Percentiles rank a stretch among this genome's conserved stretches.
phyloP scores from a whole-genome alignment of 108 stramenopile species.

The Conticribra guillardii region DNA sequence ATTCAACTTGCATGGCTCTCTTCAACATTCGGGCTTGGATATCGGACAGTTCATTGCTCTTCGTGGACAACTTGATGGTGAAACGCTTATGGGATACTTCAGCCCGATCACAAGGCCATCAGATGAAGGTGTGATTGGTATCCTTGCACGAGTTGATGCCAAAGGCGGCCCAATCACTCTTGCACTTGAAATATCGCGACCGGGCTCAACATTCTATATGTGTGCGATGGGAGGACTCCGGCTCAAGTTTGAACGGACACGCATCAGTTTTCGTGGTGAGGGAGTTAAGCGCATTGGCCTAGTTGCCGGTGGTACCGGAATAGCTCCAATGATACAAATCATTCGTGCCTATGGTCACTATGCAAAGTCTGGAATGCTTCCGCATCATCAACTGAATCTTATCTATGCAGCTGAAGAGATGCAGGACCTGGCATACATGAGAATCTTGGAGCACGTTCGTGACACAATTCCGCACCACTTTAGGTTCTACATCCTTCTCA shows the following conservation, averaged over 20 bases:
- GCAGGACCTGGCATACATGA: conserved; percentile 53
- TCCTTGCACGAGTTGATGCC: conserved; percentile 48
- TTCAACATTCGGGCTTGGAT: conserved; percentile 55
- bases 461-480: conserved; percentile 33
- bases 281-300: conserved; percentile 46
- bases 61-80: conserved; percentile 57
- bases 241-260: conserved; percentile 35
- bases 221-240: conserved; percentile 64
- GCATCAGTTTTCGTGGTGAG: conserved; percentile 17
- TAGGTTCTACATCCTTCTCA: conserved; percentile 47
- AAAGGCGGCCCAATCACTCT: conserved; percentile 54
- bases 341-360: conserved; percentile 51
- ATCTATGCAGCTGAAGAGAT: conserved; percentile 55
- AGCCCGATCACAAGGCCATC: conserved; percentile 44
- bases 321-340: conserved; percentile 63
- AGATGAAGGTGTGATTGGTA: conserved; percentile 58
- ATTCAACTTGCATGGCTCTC: conserved; percentile 52
- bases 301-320: conserved; percentile 61
- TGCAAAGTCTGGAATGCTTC: conserved; percentile 19
- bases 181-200: conserved; percentile 44
- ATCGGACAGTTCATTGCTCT: conserved; percentile 59
- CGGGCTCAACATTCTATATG: conserved; percentile 49
- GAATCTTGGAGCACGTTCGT: conserved; percentile 32
- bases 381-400: conserved; percentile 47
- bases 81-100: conserved; percentile 53